Evolutionary conservation across 106 monocot species (phyloP), one percentile per base, ranked within the genome.

Genomic region (Acorus gramineus): DNA sequence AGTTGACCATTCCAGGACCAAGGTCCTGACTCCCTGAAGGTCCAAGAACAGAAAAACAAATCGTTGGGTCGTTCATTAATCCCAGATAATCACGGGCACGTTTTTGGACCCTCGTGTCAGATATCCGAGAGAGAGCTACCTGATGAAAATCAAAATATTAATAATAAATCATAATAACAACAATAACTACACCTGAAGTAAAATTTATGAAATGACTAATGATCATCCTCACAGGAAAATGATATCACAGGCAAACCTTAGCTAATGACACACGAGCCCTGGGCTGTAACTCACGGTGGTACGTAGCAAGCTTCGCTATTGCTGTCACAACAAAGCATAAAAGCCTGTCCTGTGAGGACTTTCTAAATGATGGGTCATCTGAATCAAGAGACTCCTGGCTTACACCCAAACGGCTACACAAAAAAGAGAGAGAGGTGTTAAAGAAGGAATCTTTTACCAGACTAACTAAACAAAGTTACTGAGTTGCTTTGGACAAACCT

Each of bases 321-420:
- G 95, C 87, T 59, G 90, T 96, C 50, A 90, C 80, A 11, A 87
- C 95, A 76, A 96, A 96, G 74, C 90, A 85, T 59, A 95, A 60
- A 14, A 87, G 78, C 59, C 95, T 78, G 55, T 82, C 73, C 70
- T 90, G 87, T 1, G 78, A 85, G 44, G 85, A 78, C 51, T 73
- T 90, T 74, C 82, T 67, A 57, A 78, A 82, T 65, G 65, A 62
- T 49, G 50, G 54, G 49, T 54, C 68, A 67, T 76, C 74, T 47
- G 81, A 77, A 63, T 75, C 84, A 70, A 72, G 62, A 69, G 77
- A 56, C 7, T 89, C 86, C 53, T 76, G 83, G 51, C 65, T 79
- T 56, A 84, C 55, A 46, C 93, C 89, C 77, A 94, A 73, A 50
- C 84, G 84, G 74, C 93, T 93, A 64, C 11, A 11, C 57, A 72